Evolutionary conservation across 306 rosid genomes (phyloP), one percentile per base, ranked within the genome.

Genomic region (Spatholobus suberectus): DNA sequence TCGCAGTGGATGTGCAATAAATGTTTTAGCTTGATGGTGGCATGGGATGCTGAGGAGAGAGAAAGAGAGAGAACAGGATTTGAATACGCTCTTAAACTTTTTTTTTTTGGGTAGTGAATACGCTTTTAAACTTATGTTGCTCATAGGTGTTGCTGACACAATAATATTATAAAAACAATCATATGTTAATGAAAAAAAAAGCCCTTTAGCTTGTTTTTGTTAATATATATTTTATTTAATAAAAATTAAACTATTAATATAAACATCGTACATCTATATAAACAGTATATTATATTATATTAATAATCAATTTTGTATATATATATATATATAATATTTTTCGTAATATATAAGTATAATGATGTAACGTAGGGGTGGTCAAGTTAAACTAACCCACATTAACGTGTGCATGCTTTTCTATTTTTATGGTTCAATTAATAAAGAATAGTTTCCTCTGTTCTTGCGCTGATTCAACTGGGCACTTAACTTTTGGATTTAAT

Each of bases 371-470:
- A 52, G 54, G 43, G 54, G n/a, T 76, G 80, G 81, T 86, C 78
- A 80, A 46, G 73, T 71, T 27, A 12, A 38, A 12, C 61, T 80
- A 81, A 85, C 79, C 84, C 61, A 46, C 32, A 27, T 43, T 29
- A 29, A 34, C 44, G 27, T 65, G 54, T 43, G 80, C 86, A 49
- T 58, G 76, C 46, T 81, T 81, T 82, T 80, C 40, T 21, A 62
- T 49, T 78, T 72, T 73, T 29, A 84, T 80, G 88, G 87, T 62
- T 83, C 35, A 73, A 87, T 8, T 47, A 71, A 78, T 74, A 69
- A 81, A 81, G 23, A 79, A 82, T 67, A 37, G 46, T 67, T 27
- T 84, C 78, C 82, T 84, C 86, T 73, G 82, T 68, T 73, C 44
- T 74, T 84, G 90, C 73, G 87, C 83, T 47, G 27, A 20, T 74